Evolutionary conservation across 257 asterid genomes (phyloP).

Genomic region (Gentiana straminea): DNA sequence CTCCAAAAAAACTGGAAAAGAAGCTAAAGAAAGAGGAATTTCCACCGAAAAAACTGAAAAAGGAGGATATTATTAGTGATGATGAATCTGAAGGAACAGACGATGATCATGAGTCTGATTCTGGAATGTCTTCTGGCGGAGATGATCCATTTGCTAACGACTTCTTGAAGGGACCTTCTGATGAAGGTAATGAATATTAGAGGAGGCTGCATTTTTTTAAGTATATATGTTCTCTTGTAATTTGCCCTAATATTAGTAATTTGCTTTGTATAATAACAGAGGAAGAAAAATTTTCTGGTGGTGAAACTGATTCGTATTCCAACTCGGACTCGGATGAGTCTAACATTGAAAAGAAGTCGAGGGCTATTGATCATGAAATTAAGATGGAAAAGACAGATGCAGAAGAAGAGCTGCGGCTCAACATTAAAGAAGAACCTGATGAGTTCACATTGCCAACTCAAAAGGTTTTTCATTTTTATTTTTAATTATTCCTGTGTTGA

Average conservation of each 20-base stretch:
- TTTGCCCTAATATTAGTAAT: background rate
- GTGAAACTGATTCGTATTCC: constrained; percentile 34
- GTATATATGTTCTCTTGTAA: constrained; percentile 3
- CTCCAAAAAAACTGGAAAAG: background rate
- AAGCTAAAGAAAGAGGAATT: constrained; percentile 5
- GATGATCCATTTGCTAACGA: constrained; percentile 70
- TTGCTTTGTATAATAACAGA: constrained; percentile 12
- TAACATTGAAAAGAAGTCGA: constrained; percentile 39
- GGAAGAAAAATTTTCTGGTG: constrained; percentile 25
- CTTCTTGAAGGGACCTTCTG: constrained; percentile 52
- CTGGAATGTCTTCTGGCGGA: constrained; percentile 63
- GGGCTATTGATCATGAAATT: constrained; percentile 40
- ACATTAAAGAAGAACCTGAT: constrained; percentile 60
- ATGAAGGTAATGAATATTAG: constrained; percentile 39
- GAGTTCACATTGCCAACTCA: constrained; percentile 72
- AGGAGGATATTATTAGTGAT: constrained; percentile 33
- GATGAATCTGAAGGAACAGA: constrained; percentile 25
- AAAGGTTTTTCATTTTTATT: constrained; percentile 35
- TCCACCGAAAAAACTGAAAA: background rate
- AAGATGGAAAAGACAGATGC: constrained; percentile 36
- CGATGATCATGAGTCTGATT: constrained; percentile 46
- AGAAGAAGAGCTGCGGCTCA: constrained; percentile 43
- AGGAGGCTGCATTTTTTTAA: constrained; percentile 6
- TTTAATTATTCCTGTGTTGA: background rate
- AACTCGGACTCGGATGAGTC: constrained; percentile 21